Base-by-base conservation (phyloP, 139 green algal genomes). In the Trebouxia sp. region DNA sequence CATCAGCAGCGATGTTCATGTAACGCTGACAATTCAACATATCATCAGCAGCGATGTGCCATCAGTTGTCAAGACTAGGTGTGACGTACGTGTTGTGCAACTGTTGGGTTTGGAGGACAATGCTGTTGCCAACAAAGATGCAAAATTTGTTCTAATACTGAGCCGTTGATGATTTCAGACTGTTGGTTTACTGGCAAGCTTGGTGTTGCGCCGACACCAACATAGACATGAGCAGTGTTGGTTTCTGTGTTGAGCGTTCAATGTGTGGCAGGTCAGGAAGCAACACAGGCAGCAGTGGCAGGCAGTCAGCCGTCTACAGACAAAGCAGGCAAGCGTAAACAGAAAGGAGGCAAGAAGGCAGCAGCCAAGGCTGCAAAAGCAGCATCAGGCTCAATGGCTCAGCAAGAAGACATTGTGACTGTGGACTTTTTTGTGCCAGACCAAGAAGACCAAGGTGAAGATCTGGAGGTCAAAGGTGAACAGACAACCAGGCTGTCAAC, bases 231-330 rank as follows among this genome's bases (percentile, higher is more conserved):
- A 14, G 3, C 20, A 14, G 14, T 53, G 47, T 26, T 17, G 20
- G 20, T 53, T 4, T 53, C 47, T 53, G 47, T n/a, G n/a, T n/a
- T n/a, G n/a, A n/a, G n/a, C n/a, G n/a, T n/a, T n/a, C 47, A 14
- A 14, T 53, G 35, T 45, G 1, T 15, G 6, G 62, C 62, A 72
- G 62, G 32, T 45, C 62, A 72, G 32, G 62, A 72, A 17, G 26
- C 14, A 5, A 3, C 55, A 14, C 55, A 66, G 55, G n/a, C 35
- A 37, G n/a, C n/a, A 39, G 20, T 35, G 20, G 32, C 32, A 45
- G 32, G 32, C 10, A 15, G 47, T 88, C 91, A 50, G 88, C 85
- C 43, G 87, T 83, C 87, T 88, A 79, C 26, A 65, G 80, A 55
- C 66, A 82, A 35, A 56, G 72, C 28, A 76, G 79, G 28, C 32